Base-by-base conservation (phyloP, 169 alveolate species). In the Sarcocystis neurona region DNA sequence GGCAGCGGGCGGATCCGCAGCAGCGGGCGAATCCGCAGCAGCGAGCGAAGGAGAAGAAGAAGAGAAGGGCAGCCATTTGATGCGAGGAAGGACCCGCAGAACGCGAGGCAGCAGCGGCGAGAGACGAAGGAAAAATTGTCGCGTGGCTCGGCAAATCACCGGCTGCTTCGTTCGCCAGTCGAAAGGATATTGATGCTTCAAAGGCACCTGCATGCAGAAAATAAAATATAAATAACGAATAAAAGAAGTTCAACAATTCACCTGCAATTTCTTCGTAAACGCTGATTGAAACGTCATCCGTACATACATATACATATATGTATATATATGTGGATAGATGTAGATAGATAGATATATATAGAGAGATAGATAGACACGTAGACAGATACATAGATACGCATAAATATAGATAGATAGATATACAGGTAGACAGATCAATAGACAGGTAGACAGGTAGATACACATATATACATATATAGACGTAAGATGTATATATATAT, bases 81-180 rank as follows among this genome's bases (percentile, higher is more conserved):
- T 30, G 43, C 23, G 48, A 43, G 12, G 6, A 34, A 39, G 12
- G 18, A 23, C n/a, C 5, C 47, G 48, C 18, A 70, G 79, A 6
- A 30, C 79, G 27, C 12, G n/a, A 6, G 43, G 50, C 10, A 20
- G 44, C 43, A 70, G 43, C 6, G 50, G 48, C 15, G n/a, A 43
- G 39, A 70, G 12, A n/a, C 79, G 79, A 15, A 48, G 3, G n/a
- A 78, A 78, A 4, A 39, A 8, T 46, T 78, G 85, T 4, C 32
- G 20, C 18, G 85, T 47, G 18, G 85, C 70, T 10, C 85, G 66
- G 85, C 50, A 78, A 34, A 78, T 78, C 44, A 44, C 27, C 12
- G 85, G 85, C 70, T 78, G 50, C 47, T 78, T 78, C 47, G 85
- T 78, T 6, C 85, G 39, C 85, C 85, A 78, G 70, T 78, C 85